Evolutionary conservation across 495 filamentous ascomycete genomes (phyloP).

Genomic region (Talaromyces wortmannii): DNA sequence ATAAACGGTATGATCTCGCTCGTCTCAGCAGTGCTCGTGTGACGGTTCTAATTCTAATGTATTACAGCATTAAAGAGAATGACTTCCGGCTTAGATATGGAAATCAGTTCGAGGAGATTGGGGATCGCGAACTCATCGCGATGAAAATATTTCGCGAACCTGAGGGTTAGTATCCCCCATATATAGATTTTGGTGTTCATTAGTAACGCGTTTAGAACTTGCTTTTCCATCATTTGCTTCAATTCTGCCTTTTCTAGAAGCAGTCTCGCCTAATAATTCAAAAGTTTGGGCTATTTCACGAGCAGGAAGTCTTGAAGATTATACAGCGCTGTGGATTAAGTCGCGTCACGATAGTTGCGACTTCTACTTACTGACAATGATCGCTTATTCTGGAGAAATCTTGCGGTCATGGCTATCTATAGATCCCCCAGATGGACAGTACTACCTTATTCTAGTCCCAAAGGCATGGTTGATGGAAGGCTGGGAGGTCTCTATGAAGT

Average conservation of each 20-base stretch:
- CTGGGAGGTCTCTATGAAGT: not conserved
- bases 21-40: too few relatives aligned
- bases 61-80: not conserved
- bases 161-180: not conserved
- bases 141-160: constrained; percentile 4
- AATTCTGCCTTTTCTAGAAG: constrained; percentile 9
- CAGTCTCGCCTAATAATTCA: not conserved
- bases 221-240: constrained; percentile 6
- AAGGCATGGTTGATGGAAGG: not conserved
- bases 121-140: not conserved
- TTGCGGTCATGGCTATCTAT: not conserved
- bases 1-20: not conserved
- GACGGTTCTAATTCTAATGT: not conserved
- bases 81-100: not conserved
- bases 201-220: constrained; percentile 5
- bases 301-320: not conserved
- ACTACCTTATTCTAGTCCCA: not conserved
- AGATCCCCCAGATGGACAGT: not conserved
- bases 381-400: not conserved
- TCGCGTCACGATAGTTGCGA: not conserved
- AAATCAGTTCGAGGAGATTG: not conserved
- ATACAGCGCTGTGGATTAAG: not conserved
- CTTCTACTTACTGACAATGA: not conserved
- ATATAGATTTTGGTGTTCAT: not conserved
- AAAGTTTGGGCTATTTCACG: not conserved